These are phyloP conservation scores for Cenchrus americanus DNA, from an alignment of 176 grass and related monocot species.

Conservation along the genomic window DNA sequence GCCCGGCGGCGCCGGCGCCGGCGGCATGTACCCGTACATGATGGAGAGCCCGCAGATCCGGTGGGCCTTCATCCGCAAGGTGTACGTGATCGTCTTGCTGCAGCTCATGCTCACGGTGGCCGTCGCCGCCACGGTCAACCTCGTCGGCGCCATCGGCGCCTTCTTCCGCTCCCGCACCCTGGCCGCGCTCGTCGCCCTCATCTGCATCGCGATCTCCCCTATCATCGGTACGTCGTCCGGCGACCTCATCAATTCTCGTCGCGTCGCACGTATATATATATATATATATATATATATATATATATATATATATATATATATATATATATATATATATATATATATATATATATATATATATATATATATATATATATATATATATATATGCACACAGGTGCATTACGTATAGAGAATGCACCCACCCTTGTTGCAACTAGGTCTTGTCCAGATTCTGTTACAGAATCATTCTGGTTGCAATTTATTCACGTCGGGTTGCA, in stretches of 20 bases:
- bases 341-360: too few relatives aligned
- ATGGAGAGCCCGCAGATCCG: constrained; percentile 64
- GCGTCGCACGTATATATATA: too few relatives aligned
- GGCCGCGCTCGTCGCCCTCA: constrained; percentile 14
- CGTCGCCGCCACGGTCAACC: constrained; percentile 44
- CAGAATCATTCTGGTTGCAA: too few relatives aligned
- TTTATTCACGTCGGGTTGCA: too few relatives aligned
- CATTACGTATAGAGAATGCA: too few relatives aligned
- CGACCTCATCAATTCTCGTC: not conserved
- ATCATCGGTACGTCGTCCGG: constrained; percentile 41
- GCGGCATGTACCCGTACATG: constrained; percentile 57
- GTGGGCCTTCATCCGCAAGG: constrained; percentile 87
- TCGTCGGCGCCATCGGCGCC: constrained; percentile 24
- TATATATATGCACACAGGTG: too few relatives aligned
- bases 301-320: too few relatives aligned
- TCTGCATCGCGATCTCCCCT: constrained; percentile 57
- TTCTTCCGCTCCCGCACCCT: constrained; percentile 59
- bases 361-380: too few relatives aligned
- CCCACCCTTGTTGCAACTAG: too few relatives aligned
- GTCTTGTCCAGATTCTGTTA: too few relatives aligned
- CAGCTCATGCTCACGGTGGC: constrained; percentile 60
- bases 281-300: too few relatives aligned
- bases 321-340: too few relatives aligned
- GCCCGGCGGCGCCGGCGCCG: not conserved
- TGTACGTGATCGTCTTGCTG: constrained; percentile 59